phyloP scores from a whole-genome alignment of 2,329 filamentous ascomycete species.

The Ceratocystis ficicola region DNA sequence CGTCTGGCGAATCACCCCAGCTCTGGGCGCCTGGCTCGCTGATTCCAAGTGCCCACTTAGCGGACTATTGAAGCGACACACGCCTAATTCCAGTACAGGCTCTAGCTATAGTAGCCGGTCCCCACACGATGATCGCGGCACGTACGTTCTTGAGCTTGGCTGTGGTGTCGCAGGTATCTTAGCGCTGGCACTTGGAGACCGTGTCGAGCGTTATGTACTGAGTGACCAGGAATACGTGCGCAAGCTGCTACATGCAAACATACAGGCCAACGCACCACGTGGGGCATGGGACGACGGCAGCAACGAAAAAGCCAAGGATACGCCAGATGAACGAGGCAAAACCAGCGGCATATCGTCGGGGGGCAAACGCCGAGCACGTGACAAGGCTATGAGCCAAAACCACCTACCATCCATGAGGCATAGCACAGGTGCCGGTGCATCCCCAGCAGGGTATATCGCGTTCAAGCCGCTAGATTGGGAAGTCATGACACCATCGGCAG shows the following conservation, averaged over 20 bases:
- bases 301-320: conserved; percentile 3
- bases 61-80: background rate
- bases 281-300: conserved; percentile 13
- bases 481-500: conserved; percentile 40
- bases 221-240: conserved; percentile 84
- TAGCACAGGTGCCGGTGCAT: background rate
- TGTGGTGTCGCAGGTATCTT: conserved; percentile 77
- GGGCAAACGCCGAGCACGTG: background rate
- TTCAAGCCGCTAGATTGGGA: conserved; percentile 76
- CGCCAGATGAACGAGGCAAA: background rate
- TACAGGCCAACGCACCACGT: conserved; percentile 45
- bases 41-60: conserved; percentile 52
- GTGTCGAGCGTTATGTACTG: conserved; percentile 55
- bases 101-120: background rate
- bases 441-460: conserved; percentile 32
- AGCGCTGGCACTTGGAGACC: conserved; percentile 50
- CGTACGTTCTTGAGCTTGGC: conserved; percentile 64
- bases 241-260: conserved; percentile 62
- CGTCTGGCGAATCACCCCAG: conserved; percentile 81
- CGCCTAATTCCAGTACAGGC: background rate
- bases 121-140: conserved; percentile 31
- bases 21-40: conserved; percentile 69
- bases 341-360: background rate
- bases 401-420: too few species aligned
- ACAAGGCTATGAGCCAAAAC: background rate